Evolutionary conservation across 2,329 filamentous ascomycete genomes (phyloP).

Genomic region (Colletotrichum neosansevieriae): DNA sequence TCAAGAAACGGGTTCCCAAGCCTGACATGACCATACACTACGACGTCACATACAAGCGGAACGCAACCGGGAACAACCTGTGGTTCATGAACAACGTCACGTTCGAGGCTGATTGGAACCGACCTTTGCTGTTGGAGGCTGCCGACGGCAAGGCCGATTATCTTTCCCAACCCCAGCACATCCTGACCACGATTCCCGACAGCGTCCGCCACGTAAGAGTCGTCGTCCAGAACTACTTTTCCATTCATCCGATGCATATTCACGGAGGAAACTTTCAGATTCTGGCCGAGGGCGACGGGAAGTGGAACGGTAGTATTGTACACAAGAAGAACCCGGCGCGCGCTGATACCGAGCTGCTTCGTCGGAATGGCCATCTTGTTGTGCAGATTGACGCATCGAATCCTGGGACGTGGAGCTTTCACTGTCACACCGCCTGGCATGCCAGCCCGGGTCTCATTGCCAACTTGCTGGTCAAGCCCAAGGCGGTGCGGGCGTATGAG

Average conservation of each 20-base stretch:
- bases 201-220: conserved; percentile 60
- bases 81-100: conserved; percentile 34
- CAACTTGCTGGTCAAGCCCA: conserved; percentile 31
- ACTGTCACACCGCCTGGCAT: conserved; percentile 67
- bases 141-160: conserved; percentile 16
- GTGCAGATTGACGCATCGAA: conserved; percentile 59
- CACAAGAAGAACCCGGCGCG: conserved; percentile 32
- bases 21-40: conserved; percentile 22
- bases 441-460: conserved; percentile 31
- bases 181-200: conserved; percentile 27
- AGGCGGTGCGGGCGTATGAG: conserved; percentile 1
- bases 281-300: conserved; percentile 52
- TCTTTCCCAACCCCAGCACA: conserved; percentile 27
- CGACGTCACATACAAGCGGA: conserved; percentile 7
- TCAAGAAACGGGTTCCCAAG: conserved; percentile 24
- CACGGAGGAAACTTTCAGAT: conserved; percentile 72
- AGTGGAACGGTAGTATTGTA: conserved; percentile 35
- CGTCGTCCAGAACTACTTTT: conserved; percentile 68
- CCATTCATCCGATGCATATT: conserved; percentile 73
- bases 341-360: conserved; percentile 29
- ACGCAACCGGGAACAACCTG: conserved; percentile 24
- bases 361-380: conserved; percentile 52
- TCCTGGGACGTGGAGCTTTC: conserved; percentile 58
- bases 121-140: conserved; percentile 29
- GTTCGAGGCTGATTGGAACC: conserved; percentile 34